Conservation (phyloP, 2,329 filamentous ascomycete genomes). For the Diaporthe vexans region DNA sequence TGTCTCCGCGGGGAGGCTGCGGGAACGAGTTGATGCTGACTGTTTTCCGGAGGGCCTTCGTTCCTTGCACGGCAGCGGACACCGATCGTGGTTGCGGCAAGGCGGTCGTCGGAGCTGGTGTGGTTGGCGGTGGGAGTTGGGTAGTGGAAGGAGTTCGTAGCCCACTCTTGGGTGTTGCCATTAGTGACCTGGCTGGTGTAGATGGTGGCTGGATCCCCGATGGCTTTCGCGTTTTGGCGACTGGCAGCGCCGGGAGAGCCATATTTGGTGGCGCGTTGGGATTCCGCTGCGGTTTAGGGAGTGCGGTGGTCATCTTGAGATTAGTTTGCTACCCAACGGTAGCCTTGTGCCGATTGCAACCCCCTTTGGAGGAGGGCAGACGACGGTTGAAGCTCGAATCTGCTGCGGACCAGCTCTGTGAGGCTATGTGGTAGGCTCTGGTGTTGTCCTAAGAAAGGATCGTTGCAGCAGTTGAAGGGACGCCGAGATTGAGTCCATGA, state of each 20-base stretch:
- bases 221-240: slow-evolving; percentile 78
- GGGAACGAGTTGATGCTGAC: slow-evolving; percentile 96
- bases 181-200: slow-evolving; percentile 57
- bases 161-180: slow-evolving; percentile 68
- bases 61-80: slow-evolving; percentile 65
- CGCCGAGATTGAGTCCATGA: slow-evolving; percentile 32
- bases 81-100: slow-evolving; percentile 70
- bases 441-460: not conserved
- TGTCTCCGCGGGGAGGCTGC: slow-evolving; percentile 82
- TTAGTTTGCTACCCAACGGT: slow-evolving; percentile 38
- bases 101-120: slow-evolving; percentile 66
- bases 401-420: slow-evolving; percentile 1
- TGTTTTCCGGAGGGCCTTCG: slow-evolving; percentile 84
- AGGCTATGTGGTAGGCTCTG: not conserved
- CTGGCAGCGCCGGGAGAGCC: slow-evolving; percentile 80
- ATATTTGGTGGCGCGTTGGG: slow-evolving; percentile 79
- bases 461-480: not conserved
- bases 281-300: slow-evolving; percentile 76
- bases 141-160: slow-evolving; percentile 72
- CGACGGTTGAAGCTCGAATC: not conserved
- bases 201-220: slow-evolving; percentile 49
- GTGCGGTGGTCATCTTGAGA: slow-evolving; percentile 67
- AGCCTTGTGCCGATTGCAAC: slow-evolving; percentile 23
- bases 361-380: slow-evolving; percentile 4
- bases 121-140: slow-evolving; percentile 62